A percentile compares a stretch with the other conserved stretches of the same genome.
Conservation (phyloP, 1,139 yeast genomes). For the Protomyces arabidopsidicola region DNA sequence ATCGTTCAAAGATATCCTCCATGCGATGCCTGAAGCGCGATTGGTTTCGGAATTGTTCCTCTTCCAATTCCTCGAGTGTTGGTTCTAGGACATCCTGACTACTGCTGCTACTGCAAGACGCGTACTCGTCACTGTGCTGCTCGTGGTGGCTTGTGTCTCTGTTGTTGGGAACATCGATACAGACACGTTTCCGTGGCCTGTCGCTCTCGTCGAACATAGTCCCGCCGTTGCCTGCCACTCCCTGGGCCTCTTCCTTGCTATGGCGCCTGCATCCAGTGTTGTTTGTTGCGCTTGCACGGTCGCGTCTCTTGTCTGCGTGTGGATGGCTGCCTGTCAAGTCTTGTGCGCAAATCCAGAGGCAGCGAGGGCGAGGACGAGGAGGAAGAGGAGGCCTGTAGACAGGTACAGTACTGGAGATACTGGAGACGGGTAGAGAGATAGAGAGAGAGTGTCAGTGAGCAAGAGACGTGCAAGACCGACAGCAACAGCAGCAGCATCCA, state of each 20-base stretch:
- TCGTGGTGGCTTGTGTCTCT: too few species aligned
- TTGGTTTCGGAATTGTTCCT: slow-evolving; percentile 11
- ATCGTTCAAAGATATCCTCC: slow-evolving; percentile 32
- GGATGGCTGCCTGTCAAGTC: neutral
- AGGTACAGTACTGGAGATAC: neutral
- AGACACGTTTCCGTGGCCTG: too few species aligned
- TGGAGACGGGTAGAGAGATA: neutral
- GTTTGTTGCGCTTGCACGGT: neutral
- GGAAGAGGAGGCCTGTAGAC: neutral
- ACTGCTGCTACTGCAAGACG: neutral
- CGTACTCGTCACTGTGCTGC: neutral
- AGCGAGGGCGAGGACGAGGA: neutral
- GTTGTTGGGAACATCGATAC: too few species aligned
- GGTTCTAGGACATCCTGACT: neutral
- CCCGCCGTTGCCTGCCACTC: too few species aligned
- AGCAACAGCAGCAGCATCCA: too few species aligned
- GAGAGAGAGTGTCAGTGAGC: neutral
- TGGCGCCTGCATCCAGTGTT: neutral
- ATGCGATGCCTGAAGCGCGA: slow-evolving; percentile 19
- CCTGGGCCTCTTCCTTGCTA: neutral
- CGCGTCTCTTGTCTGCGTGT: neutral
- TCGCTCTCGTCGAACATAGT: too few species aligned
- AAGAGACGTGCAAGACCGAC: neutral
- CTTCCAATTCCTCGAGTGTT: neutral
- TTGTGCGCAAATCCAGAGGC: neutral